Base-by-base conservation (phyloP, 176 grass and related monocot genomes). In the Leersia perrieri region DNA sequence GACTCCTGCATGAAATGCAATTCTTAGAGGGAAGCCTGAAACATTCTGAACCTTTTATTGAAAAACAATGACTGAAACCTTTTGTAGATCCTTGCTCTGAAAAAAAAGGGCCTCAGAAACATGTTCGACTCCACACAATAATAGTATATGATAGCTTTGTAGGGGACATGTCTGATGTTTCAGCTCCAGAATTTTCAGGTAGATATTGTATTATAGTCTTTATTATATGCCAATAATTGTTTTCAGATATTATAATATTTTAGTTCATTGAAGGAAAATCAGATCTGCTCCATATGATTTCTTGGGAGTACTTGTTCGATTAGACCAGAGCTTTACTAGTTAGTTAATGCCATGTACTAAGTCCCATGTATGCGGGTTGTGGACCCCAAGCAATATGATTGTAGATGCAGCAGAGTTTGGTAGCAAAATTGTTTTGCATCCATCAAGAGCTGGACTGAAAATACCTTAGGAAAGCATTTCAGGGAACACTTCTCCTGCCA, bases 161-260 rank as follows among this genome's bases (percentile, higher is more conserved):
- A 30, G 45, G 33, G 60, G 32, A 45, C 82, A 70, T 70, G 61
- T 22, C 80, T 44, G 58, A 38, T 74, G 22, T 53, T 20, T n/a
- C 53, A 58, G 5, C 53, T 53, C 35, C 22, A 39, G 33, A 33
- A 26, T 69, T 68, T 76, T 72, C n/a, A 9, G 44, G 69, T 3
- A 70, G 23, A 42, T 70, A 28, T 25, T 58, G n/a, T 70, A 42
- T 69, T 69, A 26, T 42, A 58, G n/a, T 25, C 66, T 30, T 70
- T 42, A 33, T 60, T 38, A 61, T 73, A 45, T 45, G 3, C 9
- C 27, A 84, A 33, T 34, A 42, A 84, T 69, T 63, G 38, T 63
- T 70, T 11, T 9, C 29, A 47, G 15, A 49, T n/a, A 6, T 63
- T 70, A n/a, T 55, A 33, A 36, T 16, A 33, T 26, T 33, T 33